These are phyloP conservation scores for Cyberlindnera sargentensis DNA, from an alignment of 805 yeast species.

Conservation along the genomic window DNA sequence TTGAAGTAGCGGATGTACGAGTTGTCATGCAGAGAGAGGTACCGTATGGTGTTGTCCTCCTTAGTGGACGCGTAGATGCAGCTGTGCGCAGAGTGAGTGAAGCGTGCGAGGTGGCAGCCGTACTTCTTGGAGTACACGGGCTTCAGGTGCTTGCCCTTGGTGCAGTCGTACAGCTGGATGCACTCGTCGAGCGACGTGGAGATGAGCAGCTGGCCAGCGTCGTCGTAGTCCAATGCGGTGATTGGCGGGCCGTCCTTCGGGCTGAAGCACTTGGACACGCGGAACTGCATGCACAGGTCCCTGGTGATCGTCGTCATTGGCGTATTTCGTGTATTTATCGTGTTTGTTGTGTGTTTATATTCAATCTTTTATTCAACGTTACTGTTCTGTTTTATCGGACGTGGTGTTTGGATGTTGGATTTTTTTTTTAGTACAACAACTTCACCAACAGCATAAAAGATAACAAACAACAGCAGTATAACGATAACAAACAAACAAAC, in stretches of 20 bases:
- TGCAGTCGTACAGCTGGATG: conserved; percentile 73
- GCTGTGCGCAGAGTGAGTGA: conserved; percentile 66
- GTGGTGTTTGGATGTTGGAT: too few relatives aligned
- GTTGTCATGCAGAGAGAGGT: conserved; percentile 69
- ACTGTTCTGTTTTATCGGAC: too few relatives aligned
- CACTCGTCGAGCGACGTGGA: conserved; percentile 77
- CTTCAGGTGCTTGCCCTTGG: conserved; percentile 59
- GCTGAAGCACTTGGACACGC: conserved; percentile 43
- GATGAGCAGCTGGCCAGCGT: conserved; percentile 69
- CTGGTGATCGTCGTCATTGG: conserved; percentile 1
- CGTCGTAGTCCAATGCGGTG: conserved; percentile 75
- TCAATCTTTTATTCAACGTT: too few relatives aligned
- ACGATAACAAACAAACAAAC: too few relatives aligned
- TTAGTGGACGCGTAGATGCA: conserved; percentile 82
- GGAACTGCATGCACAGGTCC: conserved; percentile 17
- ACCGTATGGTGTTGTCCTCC: conserved; percentile 68
- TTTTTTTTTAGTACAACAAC: too few relatives aligned
- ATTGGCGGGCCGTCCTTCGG: conserved; percentile 41
- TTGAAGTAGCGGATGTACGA: conserved; percentile 77
- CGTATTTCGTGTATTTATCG: too few relatives aligned
- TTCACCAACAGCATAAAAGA: too few relatives aligned
- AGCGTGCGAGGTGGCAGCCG: conserved; percentile 82
- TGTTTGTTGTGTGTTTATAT: too few relatives aligned
- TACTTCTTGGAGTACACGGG: conserved; percentile 81
- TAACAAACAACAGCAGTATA: too few relatives aligned